These are phyloP conservation scores for Lasiodiplodia gonubiensis DNA, from an alignment of 2,329 filamentous ascomycete genomes.

Conservation along the genomic window DNA sequence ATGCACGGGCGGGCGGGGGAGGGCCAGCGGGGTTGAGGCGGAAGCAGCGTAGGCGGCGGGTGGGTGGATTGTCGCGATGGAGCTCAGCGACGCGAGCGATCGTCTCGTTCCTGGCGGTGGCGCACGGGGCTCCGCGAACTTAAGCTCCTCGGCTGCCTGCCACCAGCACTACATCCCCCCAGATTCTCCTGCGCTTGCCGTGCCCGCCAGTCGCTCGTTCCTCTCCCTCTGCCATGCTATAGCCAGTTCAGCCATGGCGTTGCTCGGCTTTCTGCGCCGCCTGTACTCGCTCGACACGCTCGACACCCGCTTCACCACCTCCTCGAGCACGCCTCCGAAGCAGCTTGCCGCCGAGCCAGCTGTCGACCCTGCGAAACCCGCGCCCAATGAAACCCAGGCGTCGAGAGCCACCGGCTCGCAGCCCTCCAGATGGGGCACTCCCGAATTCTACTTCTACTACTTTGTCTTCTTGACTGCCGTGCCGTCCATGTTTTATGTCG, in stretches of 20 bases:
- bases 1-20: not conserved
- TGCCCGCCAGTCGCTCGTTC: not conserved
- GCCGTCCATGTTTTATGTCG: conserved; percentile 90
- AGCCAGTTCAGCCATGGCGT: conserved; percentile 45
- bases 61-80: conserved; percentile 16
- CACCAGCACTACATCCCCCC: not conserved
- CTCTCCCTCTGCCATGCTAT: conserved; percentile 12
- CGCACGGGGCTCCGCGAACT: conserved; percentile 14
- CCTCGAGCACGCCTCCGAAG: conserved; percentile 68
- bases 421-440: conserved; percentile 80
- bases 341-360: conserved; percentile 44
- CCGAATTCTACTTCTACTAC: conserved; percentile 85
- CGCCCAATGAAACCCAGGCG: conserved; percentile 31
- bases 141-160: not conserved
- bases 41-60: not conserved
- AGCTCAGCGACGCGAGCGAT: conserved; percentile 1
- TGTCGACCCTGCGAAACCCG: conserved; percentile 41
- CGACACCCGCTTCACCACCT: conserved; percentile 73
- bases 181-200: not conserved
- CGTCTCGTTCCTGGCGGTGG: conserved; percentile 16
- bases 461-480: conserved; percentile 69
- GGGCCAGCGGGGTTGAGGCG: not conserved
- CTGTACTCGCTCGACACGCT: conserved; percentile 71
- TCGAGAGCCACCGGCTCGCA: conserved; percentile 42
- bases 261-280: conserved; percentile 55